These are phyloP conservation scores for Zygosaccharomyces bisporus DNA, from an alignment of 805 yeast species.

Conservation along the genomic window DNA sequence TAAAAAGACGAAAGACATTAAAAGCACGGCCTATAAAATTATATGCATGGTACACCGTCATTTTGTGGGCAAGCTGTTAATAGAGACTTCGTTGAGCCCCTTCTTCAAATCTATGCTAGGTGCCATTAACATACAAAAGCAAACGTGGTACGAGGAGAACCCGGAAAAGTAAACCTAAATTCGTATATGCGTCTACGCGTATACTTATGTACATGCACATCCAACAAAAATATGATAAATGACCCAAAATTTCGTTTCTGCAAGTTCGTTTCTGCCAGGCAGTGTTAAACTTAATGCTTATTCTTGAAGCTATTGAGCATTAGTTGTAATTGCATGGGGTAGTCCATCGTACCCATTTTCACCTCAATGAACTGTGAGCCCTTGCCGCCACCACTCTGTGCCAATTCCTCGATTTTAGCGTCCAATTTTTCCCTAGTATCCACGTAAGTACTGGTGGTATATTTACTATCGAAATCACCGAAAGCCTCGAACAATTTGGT, in stretches of 20 bases:
- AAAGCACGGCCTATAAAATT: conserved; percentile 15
- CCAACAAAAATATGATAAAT: too few relatives aligned
- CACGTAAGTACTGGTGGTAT: conserved; percentile 36
- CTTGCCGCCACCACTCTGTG: conserved; percentile 33
- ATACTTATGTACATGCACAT: too few relatives aligned
- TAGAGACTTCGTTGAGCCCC: conserved; percentile 16
- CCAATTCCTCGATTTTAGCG: conserved; percentile 37
- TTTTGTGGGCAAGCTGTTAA: conserved; percentile 22
- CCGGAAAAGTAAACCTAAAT: neutral
- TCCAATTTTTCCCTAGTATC: conserved; percentile 40
- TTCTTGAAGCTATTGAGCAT: conserved; percentile 34
- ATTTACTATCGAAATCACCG: conserved; percentile 45
- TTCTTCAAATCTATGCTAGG: conserved; percentile 11
- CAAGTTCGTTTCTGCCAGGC: too few relatives aligned
- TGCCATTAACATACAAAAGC: conserved; percentile 1
- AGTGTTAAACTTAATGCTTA: too few relatives aligned
- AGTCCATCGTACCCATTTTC: conserved; percentile 54
- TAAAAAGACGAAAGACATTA: conserved; percentile 14
- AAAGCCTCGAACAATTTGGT: conserved; percentile 60
- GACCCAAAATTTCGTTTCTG: too few relatives aligned
- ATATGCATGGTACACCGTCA: conserved; percentile 21
- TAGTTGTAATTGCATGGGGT: conserved; percentile 56
- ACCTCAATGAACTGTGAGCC: conserved; percentile 56
- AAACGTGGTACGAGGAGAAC: neutral
- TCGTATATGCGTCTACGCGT: too few relatives aligned